These are phyloP conservation scores for Cyberlindnera galapagoensis DNA, from an alignment of 805 yeast species.

Conservation along the genomic window DNA sequence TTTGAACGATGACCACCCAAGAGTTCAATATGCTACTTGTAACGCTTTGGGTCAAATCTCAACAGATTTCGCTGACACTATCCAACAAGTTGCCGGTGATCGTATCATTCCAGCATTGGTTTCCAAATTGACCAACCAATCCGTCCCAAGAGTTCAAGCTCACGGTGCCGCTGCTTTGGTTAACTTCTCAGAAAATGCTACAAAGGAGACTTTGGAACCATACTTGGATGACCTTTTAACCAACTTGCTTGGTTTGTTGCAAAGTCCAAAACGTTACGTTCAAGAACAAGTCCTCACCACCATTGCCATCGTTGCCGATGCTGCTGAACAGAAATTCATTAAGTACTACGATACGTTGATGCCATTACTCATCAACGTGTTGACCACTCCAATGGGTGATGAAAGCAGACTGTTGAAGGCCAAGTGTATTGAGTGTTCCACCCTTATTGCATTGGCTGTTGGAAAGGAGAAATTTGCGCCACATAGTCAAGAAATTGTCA, in stretches of 20 bases:
- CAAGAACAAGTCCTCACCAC: slow-evolving; percentile 97
- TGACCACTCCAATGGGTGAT: slow-evolving; percentile 70
- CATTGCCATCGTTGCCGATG: slow-evolving; percentile 94
- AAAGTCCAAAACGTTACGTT: slow-evolving; percentile 84
- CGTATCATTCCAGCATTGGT: slow-evolving; percentile 84
- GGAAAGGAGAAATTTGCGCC: slow-evolving; percentile 84
- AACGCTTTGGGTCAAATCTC: slow-evolving; percentile 96
- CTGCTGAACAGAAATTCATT: slow-evolving; percentile 80
- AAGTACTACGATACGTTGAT: slow-evolving; percentile 93
- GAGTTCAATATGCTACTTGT: slow-evolving; percentile 97
- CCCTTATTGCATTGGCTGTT: slow-evolving; percentile 90
- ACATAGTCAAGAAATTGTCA: slow-evolving; percentile 67
- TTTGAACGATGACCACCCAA: slow-evolving; percentile 79
- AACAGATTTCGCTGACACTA: slow-evolving; percentile 87
- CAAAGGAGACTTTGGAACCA: slow-evolving; percentile 86
- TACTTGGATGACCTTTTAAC: slow-evolving; percentile 75
- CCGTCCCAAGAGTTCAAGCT: slow-evolving; percentile 90
- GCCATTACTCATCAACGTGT: slow-evolving; percentile 78
- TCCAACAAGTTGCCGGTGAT: slow-evolving; percentile 76
- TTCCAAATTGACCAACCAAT: slow-evolving; percentile 62
- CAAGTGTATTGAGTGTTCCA: slow-evolving; percentile 92
- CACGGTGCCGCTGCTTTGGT: slow-evolving; percentile 99
- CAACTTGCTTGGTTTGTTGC: slow-evolving; percentile 67
- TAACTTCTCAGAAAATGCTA: slow-evolving; percentile 88
- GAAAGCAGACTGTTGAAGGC: slow-evolving; percentile 80